phyloP scores from a whole-genome alignment of 1,284 basidiomycete genomes.

The Papiliotrema nemorosa region DNA sequence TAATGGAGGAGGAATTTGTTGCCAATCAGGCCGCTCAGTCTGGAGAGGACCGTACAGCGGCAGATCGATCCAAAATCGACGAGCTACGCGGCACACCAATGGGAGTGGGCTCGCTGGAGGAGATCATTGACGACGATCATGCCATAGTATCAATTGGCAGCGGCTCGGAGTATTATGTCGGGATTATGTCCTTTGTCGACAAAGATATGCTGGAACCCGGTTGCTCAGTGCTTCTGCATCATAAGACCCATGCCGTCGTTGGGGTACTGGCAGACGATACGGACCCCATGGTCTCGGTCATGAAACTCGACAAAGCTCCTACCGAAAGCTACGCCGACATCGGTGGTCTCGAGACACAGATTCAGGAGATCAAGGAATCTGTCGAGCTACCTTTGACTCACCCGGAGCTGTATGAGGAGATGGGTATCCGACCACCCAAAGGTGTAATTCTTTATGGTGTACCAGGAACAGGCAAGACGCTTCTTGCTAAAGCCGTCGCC shows the following conservation, averaged over 20 bases:
- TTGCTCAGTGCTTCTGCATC: slow-evolving; percentile 91
- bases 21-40: slow-evolving; percentile 89
- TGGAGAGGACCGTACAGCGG: slow-evolving; percentile 88
- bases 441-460: slow-evolving; percentile 99
- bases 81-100: slow-evolving; percentile 93
- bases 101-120: slow-evolving; percentile 95
- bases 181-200: slow-evolving; percentile 98
- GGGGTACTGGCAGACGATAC: slow-evolving; percentile 94
- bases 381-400: slow-evolving; percentile 97
- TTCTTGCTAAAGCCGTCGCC: slow-evolving; percentile 96
- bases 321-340: slow-evolving; percentile 99
- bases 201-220: slow-evolving; percentile 97
- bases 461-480: slow-evolving; percentile 96
- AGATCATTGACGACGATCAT: slow-evolving; percentile 99
- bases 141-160: slow-evolving; percentile 94
- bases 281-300: slow-evolving; percentile 97
- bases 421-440: slow-evolving; percentile 98
- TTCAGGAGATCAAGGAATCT: slow-evolving; percentile 99
- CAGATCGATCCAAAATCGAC: slow-evolving; percentile 91
- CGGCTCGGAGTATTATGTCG: slow-evolving; percentile 96
- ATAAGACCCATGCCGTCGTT: slow-evolving; percentile 93
- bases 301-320: slow-evolving; percentile 98
- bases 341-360: slow-evolving; percentile 93
- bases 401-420: slow-evolving; percentile 98
- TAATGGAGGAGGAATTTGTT: slow-evolving; percentile 97